Percentiles rank a stretch among this genome's conserved stretches.
Conservation (phyloP, 2,329 filamentous ascomycete genomes). For the Colletotrichum lentis region DNA sequence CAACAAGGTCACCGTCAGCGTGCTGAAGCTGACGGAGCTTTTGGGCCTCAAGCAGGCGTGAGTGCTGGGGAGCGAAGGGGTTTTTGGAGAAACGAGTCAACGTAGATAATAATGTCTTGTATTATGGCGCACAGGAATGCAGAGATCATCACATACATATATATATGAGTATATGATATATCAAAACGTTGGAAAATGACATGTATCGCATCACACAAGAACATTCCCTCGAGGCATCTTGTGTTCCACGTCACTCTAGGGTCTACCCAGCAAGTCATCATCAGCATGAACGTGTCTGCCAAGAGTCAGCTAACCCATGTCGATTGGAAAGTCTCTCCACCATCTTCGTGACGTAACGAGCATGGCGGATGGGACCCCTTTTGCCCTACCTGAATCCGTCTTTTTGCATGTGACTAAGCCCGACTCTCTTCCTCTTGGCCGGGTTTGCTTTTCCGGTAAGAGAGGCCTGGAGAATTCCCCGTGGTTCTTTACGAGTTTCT, state of each 20-base stretch:
- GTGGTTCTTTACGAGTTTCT: accelerated
- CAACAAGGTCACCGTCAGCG: slow-evolving; percentile 53
- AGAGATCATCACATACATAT: too few relatives aligned
- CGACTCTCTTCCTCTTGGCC: too few relatives aligned
- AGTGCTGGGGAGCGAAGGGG: not conserved
- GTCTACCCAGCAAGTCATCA: too few relatives aligned
- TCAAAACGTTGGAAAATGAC: too few relatives aligned
- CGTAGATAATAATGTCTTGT: slow-evolving; percentile 1
- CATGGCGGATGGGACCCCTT: not conserved
- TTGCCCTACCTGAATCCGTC: not conserved
- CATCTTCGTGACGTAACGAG: not conserved
- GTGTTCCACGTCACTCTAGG: too few relatives aligned
- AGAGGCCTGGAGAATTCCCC: not conserved
- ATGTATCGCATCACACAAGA: too few relatives aligned
- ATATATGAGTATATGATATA: too few relatives aligned
- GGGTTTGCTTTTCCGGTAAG: not conserved
- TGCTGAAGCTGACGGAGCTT: slow-evolving; percentile 44
- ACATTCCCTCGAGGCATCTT: too few relatives aligned
- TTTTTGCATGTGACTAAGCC: not conserved
- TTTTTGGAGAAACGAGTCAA: not conserved
- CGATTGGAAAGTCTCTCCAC: too few relatives aligned
- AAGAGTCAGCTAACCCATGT: not conserved
- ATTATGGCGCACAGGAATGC: accelerated
- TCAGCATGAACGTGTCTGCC: not conserved
- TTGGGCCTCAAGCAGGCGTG: slow-evolving; percentile 32